These are phyloP conservation scores for Ehretia macrophylla DNA, from an alignment of 257 asterid species.

Conservation along the genomic window DNA sequence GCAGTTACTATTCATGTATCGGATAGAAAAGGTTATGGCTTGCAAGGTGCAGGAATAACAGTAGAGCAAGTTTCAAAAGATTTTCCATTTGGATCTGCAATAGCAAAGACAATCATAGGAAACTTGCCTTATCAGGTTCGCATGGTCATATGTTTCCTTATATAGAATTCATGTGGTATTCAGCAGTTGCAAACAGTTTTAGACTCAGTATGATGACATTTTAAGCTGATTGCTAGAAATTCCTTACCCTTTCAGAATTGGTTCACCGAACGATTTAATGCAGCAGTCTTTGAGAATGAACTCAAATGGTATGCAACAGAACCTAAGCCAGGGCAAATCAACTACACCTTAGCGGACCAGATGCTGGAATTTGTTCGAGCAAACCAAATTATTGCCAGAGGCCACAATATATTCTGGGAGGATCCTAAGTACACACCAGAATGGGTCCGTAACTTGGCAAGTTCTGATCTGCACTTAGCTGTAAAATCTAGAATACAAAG, in stretches of 20 bases:
- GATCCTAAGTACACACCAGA: conserved; percentile 25
- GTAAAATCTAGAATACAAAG: conserved; percentile 32
- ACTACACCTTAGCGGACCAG: conserved; percentile 33
- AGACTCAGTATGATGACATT: not conserved
- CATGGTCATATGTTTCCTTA: not conserved
- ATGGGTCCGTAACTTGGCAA: conserved; percentile 38
- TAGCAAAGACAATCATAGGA: conserved; percentile 33
- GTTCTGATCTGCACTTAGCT: conserved; percentile 22
- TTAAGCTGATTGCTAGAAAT: not conserved
- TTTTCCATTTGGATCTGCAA: conserved; percentile 53
- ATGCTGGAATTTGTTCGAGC: conserved; percentile 36
- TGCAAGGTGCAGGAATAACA: conserved; percentile 24
- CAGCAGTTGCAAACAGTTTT: not conserved
- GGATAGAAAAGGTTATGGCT: conserved; percentile 21
- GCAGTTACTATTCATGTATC: conserved; percentile 33
- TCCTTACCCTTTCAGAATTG: conserved; percentile 24
- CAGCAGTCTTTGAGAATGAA: conserved; percentile 43
- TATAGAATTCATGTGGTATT: not conserved
- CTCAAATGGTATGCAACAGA: conserved; percentile 43
- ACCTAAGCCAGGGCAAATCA: conserved; percentile 27
- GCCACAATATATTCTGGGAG: conserved; percentile 48
- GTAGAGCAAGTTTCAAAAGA: conserved; percentile 35
- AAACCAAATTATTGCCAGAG: conserved; percentile 33
- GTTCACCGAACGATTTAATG: conserved; percentile 36
- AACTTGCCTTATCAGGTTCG: conserved; percentile 36